Conservation (phyloP, 441 rosid species). For the Euphorbia corollata region DNA sequence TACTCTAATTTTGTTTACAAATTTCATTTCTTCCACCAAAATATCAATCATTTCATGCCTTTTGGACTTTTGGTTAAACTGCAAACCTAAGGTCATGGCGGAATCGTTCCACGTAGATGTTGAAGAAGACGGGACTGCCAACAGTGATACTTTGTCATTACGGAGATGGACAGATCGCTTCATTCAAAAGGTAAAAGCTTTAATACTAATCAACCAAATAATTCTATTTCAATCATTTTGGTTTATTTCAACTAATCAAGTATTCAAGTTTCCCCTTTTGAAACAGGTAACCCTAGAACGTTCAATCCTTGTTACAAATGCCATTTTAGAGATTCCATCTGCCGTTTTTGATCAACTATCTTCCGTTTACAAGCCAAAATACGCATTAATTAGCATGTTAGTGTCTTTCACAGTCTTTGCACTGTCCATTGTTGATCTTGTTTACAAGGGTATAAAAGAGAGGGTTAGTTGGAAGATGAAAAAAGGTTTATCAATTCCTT, state of each 20-base stretch:
- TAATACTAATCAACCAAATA: not conserved
- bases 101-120: not conserved
- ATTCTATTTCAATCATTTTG: not conserved
- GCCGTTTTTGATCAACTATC: slow-evolving; percentile 5
- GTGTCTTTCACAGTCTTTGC: not conserved
- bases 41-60: no score
- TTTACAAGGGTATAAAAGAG: slow-evolving; percentile 1
- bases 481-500: not conserved
- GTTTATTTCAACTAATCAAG: not conserved
- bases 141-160: not conserved
- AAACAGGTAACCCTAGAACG: not conserved
- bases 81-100: not conserved
- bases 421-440: not conserved
- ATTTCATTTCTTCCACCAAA: no score
- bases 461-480: not conserved
- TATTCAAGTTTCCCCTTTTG: not conserved
- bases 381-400: slow-evolving; percentile 7
- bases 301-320: not conserved
- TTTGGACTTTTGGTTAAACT: no score
- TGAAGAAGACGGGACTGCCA: not conserved
- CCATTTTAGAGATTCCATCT: not conserved
- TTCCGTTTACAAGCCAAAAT: not conserved
- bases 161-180: not conserved
- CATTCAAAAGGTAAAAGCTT: not conserved
- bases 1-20: no score